Percentiles rank a stretch among this genome's conserved stretches.
Evolutionary conservation across 2,329 filamentous ascomycete genomes (phyloP).

Genomic region (Dactylellina haptotyla): DNA sequence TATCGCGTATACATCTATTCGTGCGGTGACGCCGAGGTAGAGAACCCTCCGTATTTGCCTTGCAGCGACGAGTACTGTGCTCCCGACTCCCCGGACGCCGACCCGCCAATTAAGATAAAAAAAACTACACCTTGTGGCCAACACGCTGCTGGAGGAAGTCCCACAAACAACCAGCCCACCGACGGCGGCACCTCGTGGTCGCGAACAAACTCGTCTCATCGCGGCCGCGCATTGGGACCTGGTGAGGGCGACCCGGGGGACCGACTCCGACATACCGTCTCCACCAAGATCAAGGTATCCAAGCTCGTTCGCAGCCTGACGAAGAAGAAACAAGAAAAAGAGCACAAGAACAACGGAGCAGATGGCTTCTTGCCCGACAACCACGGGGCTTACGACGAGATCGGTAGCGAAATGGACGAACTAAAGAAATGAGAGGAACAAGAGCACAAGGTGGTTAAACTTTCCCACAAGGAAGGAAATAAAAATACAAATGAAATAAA

Average conservation of each 20-base stretch:
- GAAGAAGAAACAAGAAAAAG: constrained; percentile 50
- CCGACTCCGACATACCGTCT: constrained; percentile 40
- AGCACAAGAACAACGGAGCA: constrained; percentile 34
- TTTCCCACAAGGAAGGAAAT: too few species aligned
- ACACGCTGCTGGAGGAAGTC: not conserved
- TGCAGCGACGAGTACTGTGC: constrained; percentile 42
- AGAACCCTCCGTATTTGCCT: constrained; percentile 45
- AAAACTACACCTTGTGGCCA: constrained; percentile 31
- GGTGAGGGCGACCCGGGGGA: constrained; percentile 39
- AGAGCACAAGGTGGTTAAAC: too few species aligned
- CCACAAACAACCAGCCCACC: constrained; percentile 4
- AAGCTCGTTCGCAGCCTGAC: constrained; percentile 46
- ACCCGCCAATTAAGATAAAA: constrained; percentile 41
- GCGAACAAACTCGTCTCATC: constrained; percentile 23
- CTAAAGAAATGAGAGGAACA: constrained; percentile 35
- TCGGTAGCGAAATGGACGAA: constrained; percentile 49
- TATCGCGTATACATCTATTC: constrained; percentile 35
- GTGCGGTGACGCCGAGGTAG: constrained; percentile 29
- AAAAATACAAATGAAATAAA: too few species aligned
- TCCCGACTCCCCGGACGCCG: constrained; percentile 19
- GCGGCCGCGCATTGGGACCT: constrained; percentile 38
- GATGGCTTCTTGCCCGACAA: constrained; percentile 46
- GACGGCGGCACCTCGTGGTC: constrained; percentile 46
- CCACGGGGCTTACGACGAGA: constrained; percentile 20
- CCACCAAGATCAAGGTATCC: constrained; percentile 42